Evolutionary conservation across 306 rosid genomes (phyloP).

Genomic region (Hylodesmum podocarpum): DNA sequence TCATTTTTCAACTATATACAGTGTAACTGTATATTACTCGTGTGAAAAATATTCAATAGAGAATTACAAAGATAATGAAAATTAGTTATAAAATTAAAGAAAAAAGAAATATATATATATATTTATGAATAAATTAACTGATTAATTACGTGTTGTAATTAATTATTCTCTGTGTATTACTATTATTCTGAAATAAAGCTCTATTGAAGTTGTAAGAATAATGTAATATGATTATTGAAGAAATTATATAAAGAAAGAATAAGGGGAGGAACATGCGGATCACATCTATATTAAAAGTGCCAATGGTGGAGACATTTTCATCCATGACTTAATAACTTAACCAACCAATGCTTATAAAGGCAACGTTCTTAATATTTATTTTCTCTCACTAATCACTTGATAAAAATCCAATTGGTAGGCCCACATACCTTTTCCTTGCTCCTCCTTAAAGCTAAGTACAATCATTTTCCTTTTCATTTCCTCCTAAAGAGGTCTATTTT

Average conservation of each 20-base stretch:
- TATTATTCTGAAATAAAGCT: no score
- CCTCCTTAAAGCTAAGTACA: constrained; percentile 94
- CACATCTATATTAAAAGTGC: constrained; percentile 39
- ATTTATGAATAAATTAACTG: no score
- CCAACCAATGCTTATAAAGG: constrained; percentile 70
- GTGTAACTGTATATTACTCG: background rate
- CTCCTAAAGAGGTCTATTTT: constrained; percentile 46
- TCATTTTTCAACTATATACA: constrained; percentile 23
- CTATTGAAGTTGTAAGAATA: background rate
- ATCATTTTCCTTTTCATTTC: constrained; percentile 54
- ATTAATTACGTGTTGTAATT: no score
- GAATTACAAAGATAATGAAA: no score
- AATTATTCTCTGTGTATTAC: no score
- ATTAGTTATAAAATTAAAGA: no score
- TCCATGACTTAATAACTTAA: constrained; percentile 83
- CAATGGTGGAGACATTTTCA: constrained; percentile 82
- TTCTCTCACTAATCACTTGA: constrained; percentile 30
- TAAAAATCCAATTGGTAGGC: constrained; percentile 48
- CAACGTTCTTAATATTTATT: constrained; percentile 41
- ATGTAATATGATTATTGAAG: constrained; percentile 1
- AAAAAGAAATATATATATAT: no score
- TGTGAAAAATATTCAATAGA: no score
- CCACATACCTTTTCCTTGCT: constrained; percentile 68
- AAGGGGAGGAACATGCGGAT: constrained; percentile 29
- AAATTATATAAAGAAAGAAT: constrained; percentile 12